Evolutionary conservation across 1,139 yeast species (phyloP).

Genomic region (Hemisphaericaspora subhashii): DNA sequence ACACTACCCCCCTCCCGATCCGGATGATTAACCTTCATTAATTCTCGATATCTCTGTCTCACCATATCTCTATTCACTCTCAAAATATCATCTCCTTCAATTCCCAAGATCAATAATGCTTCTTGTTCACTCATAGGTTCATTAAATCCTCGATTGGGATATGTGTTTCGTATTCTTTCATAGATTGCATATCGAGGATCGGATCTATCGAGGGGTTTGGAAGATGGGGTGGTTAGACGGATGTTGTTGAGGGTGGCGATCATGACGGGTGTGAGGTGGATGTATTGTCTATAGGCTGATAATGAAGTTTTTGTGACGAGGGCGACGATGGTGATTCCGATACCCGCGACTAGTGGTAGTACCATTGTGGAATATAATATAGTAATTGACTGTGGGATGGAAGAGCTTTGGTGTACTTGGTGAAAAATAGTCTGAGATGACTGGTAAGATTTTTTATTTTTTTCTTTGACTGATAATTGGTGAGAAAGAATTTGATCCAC

Average conservation of each 20-base stretch:
- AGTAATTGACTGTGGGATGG: not conserved
- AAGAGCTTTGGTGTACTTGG: not conserved
- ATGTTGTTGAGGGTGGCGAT: constrained; percentile 55
- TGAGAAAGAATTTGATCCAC: too few relatives aligned
- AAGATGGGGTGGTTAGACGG: constrained; percentile 17
- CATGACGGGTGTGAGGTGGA: constrained; percentile 50
- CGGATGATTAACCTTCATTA: constrained; percentile 73
- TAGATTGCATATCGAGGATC: constrained; percentile 25
- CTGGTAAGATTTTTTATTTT: too few relatives aligned
- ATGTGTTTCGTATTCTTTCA: constrained; percentile 27
- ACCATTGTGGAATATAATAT: too few relatives aligned
- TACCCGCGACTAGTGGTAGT: constrained; percentile 56
- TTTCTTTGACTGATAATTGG: too few relatives aligned
- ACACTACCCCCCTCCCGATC: constrained; percentile 69
- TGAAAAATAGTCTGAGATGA: too few relatives aligned
- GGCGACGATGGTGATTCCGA: constrained; percentile 58
- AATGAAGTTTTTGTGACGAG: constrained; percentile 52
- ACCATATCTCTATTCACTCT: constrained; percentile 44
- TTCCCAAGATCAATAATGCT: constrained; percentile 56
- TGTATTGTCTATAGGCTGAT: constrained; percentile 43
- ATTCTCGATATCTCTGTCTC: constrained; percentile 55
- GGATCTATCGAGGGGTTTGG: constrained; percentile 7
- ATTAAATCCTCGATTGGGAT: constrained; percentile 50
- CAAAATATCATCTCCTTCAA: constrained; percentile 52
- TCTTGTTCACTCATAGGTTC: constrained; percentile 60